Evolutionary conservation across 2,329 filamentous ascomycete species (phyloP), one percentile per base, ranked within the genome.

Genomic region (Cytospora mali): DNA sequence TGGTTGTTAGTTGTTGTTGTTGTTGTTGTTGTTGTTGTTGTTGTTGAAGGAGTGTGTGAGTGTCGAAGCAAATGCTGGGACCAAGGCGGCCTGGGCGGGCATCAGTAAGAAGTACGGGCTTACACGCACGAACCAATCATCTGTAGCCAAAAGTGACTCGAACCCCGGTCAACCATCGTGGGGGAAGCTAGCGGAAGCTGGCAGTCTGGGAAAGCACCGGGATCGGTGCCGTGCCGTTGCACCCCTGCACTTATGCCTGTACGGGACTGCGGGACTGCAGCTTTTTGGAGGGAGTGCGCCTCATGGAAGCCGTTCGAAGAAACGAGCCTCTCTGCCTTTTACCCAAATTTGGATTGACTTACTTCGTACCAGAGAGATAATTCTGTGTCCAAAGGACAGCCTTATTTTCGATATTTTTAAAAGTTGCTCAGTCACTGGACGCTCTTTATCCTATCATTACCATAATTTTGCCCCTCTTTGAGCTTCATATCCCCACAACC

Each of bases 291-390:
- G 27, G 55, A 58, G 53, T 48, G 53, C 60, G 54, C 54, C 55
- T 62, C 54, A 57, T 62, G 33, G 54, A 57, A 62, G 49, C 54
- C 52, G 27, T 61, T 61, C 21, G 59, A 61, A 61, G 39, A 35
- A 33, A 31, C 48, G 42, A 16, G 52, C 21, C 52, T 42, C 7
- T 29, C 51, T 54, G 16, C 58, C 59, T n/a, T 61, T 61, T 52
- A 18, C 59, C 25, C 23, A 49, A 46, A n/a, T 21, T 29, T 33
- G 10, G 9, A 27, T 31, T 51, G 29, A 31, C 35, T 4, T 16
- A n/a, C n/a, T n/a, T n/a, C n/a, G 14, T 51, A 18, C 25, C 25
- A 27, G 29, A 25, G 23, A 21, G 21, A 21, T 21, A 55, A 21
- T 16, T 29, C 14, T 13, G n/a, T 60, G 13, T 28, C 28, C 21